Conservation (phyloP, 2,329 filamentous ascomycete genomes). For the Corinectria fuckeliana region DNA sequence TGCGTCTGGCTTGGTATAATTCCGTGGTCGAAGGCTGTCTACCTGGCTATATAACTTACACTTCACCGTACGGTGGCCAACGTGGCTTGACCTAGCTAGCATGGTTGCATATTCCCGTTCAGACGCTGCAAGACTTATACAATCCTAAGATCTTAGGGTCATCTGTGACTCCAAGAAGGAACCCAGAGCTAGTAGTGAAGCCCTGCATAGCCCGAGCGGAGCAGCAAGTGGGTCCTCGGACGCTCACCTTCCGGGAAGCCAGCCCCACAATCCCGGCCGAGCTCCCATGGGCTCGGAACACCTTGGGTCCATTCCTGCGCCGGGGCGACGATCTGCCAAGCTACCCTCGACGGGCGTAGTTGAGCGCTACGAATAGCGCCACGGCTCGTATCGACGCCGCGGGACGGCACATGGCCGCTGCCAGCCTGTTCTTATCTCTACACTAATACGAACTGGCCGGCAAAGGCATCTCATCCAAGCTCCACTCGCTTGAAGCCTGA, state of each 20-base stretch:
- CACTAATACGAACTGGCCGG: background rate
- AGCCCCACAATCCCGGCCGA: background rate
- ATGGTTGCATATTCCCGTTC: background rate
- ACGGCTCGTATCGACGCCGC: constrained; percentile 27
- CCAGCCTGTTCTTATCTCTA: background rate
- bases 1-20: background rate
- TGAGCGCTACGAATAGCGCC: constrained; percentile 19
- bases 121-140: background rate
- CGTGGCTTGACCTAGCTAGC: too few relatives aligned
- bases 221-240: constrained; percentile 1
- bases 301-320: background rate
- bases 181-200: background rate
- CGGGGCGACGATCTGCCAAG: background rate
- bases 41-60: background rate
- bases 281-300: background rate
- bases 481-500: background rate
- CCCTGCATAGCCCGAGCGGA: background rate
- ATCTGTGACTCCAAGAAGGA: too few relatives aligned
- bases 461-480: constrained; percentile 9
- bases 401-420: constrained; percentile 30
- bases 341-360: background rate
- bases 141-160: background rate
- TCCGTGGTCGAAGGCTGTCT: background rate
- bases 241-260: background rate
- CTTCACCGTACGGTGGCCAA: background rate